A percentile compares a stretch with the other conserved stretches of the same genome.
Conservation (phyloP, 2,329 filamentous ascomycete species). For the Ceratocystis destructans region DNA sequence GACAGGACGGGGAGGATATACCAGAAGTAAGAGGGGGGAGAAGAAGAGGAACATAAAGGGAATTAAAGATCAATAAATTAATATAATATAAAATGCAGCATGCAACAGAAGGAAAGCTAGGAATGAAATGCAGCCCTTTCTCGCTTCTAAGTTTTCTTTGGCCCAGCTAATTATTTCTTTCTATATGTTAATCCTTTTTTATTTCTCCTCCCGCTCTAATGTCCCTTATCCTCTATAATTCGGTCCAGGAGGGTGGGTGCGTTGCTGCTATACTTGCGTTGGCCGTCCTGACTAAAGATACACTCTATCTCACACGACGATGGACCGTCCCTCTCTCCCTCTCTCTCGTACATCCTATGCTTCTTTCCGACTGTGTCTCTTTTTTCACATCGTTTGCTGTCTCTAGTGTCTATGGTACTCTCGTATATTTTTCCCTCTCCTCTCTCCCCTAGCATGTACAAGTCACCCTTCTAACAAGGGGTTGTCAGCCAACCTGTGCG, state of each 20-base stretch:
- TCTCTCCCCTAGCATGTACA: not conserved
- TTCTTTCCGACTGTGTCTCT: not conserved
- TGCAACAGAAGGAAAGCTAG: not conserved
- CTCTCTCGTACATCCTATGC: no score
- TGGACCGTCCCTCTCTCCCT: not conserved
- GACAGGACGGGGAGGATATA: not conserved
- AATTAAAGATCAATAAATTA: not conserved
- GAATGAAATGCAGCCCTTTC: not conserved
- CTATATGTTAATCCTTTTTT: not conserved
- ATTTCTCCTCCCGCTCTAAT: not conserved
- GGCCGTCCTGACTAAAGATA: not conserved
- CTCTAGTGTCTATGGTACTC: not conserved
- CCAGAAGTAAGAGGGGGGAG: not conserved
- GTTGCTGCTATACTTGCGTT: not conserved
- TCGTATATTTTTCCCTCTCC: not conserved
- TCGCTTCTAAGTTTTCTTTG: not conserved
- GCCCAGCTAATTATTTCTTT: not conserved
- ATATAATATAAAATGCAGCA: not conserved
- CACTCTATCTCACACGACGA: not conserved
- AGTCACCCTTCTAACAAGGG: not conserved
- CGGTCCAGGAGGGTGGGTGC: not conserved
- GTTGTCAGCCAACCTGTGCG: not conserved
- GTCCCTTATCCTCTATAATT: no score
- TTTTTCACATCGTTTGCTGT: not conserved
- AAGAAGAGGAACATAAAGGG: not conserved